phyloP scores from a whole-genome alignment of 495 filamentous ascomycete genomes.

The Aspergillus steynii region DNA sequence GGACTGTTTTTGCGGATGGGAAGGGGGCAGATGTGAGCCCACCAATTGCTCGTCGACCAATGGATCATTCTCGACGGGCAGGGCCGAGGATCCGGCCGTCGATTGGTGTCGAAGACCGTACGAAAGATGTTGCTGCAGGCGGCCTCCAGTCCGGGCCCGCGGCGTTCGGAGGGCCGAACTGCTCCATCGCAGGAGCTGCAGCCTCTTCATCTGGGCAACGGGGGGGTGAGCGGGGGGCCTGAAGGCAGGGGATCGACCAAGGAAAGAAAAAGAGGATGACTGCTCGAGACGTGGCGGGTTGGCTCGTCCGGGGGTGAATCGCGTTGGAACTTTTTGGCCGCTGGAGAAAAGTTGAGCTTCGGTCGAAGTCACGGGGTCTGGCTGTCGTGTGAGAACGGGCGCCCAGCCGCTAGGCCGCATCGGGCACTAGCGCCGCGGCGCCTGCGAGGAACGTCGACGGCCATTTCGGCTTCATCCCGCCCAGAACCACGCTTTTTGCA shows the following conservation, averaged over 20 bases:
- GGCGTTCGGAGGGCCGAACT: constrained; percentile 62
- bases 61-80: constrained; percentile 28
- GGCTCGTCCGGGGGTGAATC: constrained; percentile 11
- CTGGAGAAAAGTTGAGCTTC: constrained; percentile 48
- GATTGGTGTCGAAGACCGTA: constrained; percentile 39
- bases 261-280: constrained; percentile 9
- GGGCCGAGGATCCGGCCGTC: constrained; percentile 31
- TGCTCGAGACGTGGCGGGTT: constrained; percentile 11
- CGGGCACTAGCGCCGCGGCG: constrained; percentile 31
- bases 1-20: constrained; percentile 30
- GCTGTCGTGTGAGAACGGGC: constrained; percentile 35
- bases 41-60: constrained; percentile 20
- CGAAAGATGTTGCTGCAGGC: constrained; percentile 47
- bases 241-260: constrained; percentile 10
- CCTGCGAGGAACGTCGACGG: constrained; percentile 30
- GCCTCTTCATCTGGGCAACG: constrained; percentile 62
- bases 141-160: constrained; percentile 50
- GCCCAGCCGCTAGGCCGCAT: constrained; percentile 31
- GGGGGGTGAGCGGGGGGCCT: constrained; percentile 6
- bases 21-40: constrained; percentile 20
- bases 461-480: constrained; percentile 35
- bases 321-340: constrained; percentile 26
- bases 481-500: constrained; percentile 20
- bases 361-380: constrained; percentile 46
- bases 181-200: constrained; percentile 71